phyloP scores from a whole-genome alignment of 495 filamentous ascomycete species.

The Penicillium maclennaniae region DNA sequence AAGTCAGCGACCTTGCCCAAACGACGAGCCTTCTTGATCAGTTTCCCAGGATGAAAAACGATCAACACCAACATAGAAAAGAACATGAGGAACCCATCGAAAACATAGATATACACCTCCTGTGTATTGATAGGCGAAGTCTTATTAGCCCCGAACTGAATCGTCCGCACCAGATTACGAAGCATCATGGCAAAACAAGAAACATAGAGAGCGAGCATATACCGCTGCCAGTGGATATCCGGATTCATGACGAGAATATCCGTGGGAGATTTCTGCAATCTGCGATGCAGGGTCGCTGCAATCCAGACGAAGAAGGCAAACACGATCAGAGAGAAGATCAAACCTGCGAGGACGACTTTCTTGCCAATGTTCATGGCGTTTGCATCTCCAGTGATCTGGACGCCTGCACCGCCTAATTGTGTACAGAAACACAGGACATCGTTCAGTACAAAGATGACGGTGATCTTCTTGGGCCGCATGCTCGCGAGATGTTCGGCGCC shows the following conservation, averaged over 20 bases:
- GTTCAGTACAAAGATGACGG: conserved; percentile 36
- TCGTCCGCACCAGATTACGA: conserved; percentile 38
- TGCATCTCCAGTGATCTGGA: conserved; percentile 38
- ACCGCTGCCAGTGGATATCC: conserved; percentile 22
- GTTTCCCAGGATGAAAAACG: conserved; percentile 31
- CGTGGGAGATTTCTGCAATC: conserved; percentile 7
- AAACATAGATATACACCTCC: conserved; percentile 40
- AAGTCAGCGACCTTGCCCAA: conserved; percentile 10
- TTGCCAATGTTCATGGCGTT: conserved; percentile 29
- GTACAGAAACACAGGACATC: conserved; percentile 34
- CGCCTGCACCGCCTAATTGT: conserved; percentile 37
- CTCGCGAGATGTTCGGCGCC: conserved; percentile 40
- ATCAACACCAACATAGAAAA: conserved; percentile 22
- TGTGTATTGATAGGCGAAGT: conserved; percentile 21
- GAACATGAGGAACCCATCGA: conserved; percentile 36
- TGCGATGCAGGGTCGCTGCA: conserved; percentile 24
- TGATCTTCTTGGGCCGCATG: conserved; percentile 26
- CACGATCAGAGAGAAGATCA: conserved; percentile 32
- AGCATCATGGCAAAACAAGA: conserved; percentile 36
- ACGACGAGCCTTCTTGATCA: conserved; percentile 25
- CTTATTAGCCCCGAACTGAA: conserved; percentile 34
- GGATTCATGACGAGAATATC: conserved; percentile 9
- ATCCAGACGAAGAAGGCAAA: conserved; percentile 28
- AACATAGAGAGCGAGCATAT: conserved; percentile 39
- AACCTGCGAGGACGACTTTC: conserved; percentile 30